phyloP scores from a whole-genome alignment of 257 asterid species.

The Solanum acaule region DNA sequence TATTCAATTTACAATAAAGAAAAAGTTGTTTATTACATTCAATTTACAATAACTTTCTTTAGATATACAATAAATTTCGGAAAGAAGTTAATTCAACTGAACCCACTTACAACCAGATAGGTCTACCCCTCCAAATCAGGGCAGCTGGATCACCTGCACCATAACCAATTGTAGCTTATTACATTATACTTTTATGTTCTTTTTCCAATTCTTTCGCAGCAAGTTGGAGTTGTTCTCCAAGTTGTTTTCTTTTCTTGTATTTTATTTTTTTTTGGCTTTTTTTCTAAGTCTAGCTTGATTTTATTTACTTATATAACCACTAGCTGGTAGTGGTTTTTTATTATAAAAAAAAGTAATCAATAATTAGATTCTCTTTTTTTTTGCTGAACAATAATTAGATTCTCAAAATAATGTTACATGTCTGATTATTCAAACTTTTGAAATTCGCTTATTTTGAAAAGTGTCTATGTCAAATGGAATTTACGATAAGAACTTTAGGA shows the following conservation, averaged over 20 bases:
- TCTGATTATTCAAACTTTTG: not conserved
- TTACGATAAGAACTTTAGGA: not conserved
- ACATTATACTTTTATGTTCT: not conserved
- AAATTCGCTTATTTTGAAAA: not conserved
- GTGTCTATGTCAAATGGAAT: not conserved
- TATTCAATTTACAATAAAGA: too few relatives aligned
- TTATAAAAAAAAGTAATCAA: not conserved
- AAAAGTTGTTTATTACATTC: not conserved
- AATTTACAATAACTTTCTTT: too few relatives aligned
- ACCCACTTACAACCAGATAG: not conserved
- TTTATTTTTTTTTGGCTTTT: not conserved
- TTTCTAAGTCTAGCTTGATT: not conserved
- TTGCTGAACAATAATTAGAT: not conserved
- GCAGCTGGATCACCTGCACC: not conserved
- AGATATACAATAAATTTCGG: too few relatives aligned
- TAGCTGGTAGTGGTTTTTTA: not conserved
- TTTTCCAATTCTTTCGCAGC: not conserved
- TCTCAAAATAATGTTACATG: not conserved
- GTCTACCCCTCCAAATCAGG: not conserved
- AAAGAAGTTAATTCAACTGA: too few relatives aligned
- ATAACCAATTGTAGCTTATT: not conserved
- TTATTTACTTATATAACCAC: not conserved
- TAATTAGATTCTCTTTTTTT: not conserved
- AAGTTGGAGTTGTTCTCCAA: not conserved
- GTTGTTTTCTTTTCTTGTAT: not conserved